Conservation (phyloP, 768 basidiomycete species). For the Tephrocybe sp. region DNA sequence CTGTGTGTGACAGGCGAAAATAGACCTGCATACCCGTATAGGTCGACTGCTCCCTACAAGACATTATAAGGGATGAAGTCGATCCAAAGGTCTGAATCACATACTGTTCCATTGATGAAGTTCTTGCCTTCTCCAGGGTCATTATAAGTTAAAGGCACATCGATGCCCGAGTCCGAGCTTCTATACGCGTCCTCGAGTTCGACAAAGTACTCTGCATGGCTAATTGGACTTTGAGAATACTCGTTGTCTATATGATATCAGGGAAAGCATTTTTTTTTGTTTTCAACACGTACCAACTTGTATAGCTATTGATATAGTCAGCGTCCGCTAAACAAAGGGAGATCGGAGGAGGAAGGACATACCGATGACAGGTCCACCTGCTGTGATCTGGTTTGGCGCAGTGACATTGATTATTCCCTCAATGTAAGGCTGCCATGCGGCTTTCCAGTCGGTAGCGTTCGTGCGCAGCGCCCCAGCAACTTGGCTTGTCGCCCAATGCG, state of each 20-base stretch:
- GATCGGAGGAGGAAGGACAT: slow-evolving; percentile 13
- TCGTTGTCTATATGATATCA: slow-evolving; percentile 58
- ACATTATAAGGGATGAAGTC: neutral
- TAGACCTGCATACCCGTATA: slow-evolving; percentile 53
- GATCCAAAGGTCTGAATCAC: slow-evolving; percentile 13
- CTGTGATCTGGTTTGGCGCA: slow-evolving; percentile 61
- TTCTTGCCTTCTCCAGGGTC: slow-evolving; percentile 57
- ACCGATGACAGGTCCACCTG: slow-evolving; percentile 77
- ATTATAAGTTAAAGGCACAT: slow-evolving; percentile 74
- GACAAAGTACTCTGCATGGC: slow-evolving; percentile 55
- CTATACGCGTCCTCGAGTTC: slow-evolving; percentile 55
- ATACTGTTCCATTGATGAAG: slow-evolving; percentile 70
- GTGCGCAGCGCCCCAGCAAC: slow-evolving; percentile 70
- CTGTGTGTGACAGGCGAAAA: neutral
- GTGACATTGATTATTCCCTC: slow-evolving; percentile 60
- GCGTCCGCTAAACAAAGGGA: neutral
- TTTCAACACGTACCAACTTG: slow-evolving; percentile 49
- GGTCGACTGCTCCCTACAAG: slow-evolving; percentile 65
- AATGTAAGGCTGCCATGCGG: slow-evolving; percentile 73
- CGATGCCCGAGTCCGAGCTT: slow-evolving; percentile 46
- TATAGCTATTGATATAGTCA: slow-evolving; percentile 33
- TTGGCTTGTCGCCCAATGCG: slow-evolving; percentile 66
- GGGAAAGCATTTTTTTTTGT: neutral
- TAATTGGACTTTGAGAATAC: slow-evolving; percentile 50
- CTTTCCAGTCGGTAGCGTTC: slow-evolving; percentile 66